Conservation (phyloP, 176 grass and related monocot species). For the Lolium perenne region DNA sequence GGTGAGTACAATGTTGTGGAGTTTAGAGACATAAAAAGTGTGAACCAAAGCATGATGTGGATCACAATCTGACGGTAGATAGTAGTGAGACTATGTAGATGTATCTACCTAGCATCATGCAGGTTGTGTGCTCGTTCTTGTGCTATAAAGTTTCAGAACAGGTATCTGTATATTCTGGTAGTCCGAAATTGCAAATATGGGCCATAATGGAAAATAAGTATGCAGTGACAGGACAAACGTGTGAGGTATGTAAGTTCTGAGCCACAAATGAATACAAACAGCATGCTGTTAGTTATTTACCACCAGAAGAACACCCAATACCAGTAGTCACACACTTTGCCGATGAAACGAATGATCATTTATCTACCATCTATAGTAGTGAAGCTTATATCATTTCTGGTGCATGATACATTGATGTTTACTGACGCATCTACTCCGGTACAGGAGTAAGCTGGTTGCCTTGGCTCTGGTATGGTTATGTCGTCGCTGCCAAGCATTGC, state of each 20-base stretch:
- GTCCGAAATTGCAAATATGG: not conserved
- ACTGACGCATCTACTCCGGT: conserved; percentile 37
- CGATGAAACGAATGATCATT: not conserved
- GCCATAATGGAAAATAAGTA: conserved; percentile 15
- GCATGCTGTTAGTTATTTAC: not conserved
- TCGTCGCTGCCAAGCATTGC: conserved; percentile 40
- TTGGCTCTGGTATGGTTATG: conserved; percentile 34
- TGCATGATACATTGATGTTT: conserved; percentile 10
- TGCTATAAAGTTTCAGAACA: not conserved
- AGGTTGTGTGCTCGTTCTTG: not conserved
- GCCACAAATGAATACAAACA: not conserved
- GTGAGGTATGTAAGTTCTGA: not conserved
- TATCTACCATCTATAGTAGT: conserved; percentile 47
- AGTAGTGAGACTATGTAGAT: not conserved
- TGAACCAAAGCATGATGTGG: not conserved
- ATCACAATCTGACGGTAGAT: not conserved
- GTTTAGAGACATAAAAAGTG: conserved; percentile 2
- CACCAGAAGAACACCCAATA: conserved; percentile 7
- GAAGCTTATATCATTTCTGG: conserved; percentile 38
- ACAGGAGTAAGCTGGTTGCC: conserved; percentile 51
- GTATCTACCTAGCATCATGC: not conserved
- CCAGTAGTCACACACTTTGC: not conserved
- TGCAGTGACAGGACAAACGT: not conserved
- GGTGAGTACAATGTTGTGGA: not conserved
- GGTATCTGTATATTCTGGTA: not conserved